phyloP scores from a whole-genome alignment of 495 filamentous ascomycete species.

The Aspergillus olivimuriae region DNA sequence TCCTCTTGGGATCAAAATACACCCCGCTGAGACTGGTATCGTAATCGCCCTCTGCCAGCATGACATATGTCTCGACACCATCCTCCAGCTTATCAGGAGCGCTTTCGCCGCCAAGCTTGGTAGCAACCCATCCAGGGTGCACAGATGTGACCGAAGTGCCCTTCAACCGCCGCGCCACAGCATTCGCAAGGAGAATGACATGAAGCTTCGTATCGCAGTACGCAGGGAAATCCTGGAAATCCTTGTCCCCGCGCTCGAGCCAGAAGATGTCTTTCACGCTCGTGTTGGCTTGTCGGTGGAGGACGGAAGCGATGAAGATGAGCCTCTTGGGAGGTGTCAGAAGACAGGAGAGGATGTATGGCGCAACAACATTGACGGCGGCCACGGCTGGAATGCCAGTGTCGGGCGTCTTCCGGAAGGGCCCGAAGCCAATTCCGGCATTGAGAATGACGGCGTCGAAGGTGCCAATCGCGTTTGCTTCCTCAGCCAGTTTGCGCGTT shows the following conservation, averaged over 20 bases:
- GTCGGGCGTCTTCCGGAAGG: constrained; percentile 12
- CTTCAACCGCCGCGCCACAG: constrained; percentile 10
- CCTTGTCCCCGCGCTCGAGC: constrained; percentile 11
- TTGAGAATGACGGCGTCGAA: constrained; percentile 18
- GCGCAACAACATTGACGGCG: constrained; percentile 16
- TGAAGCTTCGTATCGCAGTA: constrained; percentile 20
- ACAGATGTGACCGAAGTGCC: constrained; percentile 9
- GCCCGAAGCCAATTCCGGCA: constrained; percentile 12
- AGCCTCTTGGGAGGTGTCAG: constrained; percentile 13
- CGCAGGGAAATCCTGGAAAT: constrained; percentile 14
- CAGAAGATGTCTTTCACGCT: constrained; percentile 16
- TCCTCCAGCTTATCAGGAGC: constrained; percentile 17
- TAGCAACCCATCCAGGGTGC: constrained; percentile 14
- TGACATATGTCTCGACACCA: constrained; percentile 19
- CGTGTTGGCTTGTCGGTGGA: constrained; percentile 12
- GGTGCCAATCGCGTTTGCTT: constrained; percentile 16
- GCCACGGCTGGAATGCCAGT: constrained; percentile 10
- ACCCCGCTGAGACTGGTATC: constrained; percentile 12
- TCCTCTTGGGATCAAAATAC: constrained; percentile 16
- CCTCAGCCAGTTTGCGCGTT: constrained; percentile 11
- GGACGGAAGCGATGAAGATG: constrained; percentile 10
- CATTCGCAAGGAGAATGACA: constrained; percentile 15
- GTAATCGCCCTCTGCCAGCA: constrained; percentile 19
- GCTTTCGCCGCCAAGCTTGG: constrained; percentile 11
- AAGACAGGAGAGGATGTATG: constrained; percentile 16